Evolutionary conservation across 352 stramenopile genomes (phyloP).

Genomic region (Pythium brachiatum): DNA sequence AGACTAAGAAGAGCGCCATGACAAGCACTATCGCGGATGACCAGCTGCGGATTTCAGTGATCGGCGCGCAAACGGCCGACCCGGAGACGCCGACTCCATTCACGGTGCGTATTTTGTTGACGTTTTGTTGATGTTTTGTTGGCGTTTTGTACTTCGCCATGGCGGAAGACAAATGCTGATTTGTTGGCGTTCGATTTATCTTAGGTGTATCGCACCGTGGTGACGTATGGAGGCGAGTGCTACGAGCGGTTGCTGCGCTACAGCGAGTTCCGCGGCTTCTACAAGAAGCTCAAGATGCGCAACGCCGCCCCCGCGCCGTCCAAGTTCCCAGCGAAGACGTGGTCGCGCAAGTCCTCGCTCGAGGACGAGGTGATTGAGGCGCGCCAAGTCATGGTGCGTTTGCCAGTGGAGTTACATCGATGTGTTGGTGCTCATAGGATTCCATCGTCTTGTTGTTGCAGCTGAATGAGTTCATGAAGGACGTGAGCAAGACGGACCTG

Average conservation of each 20-base stretch:
- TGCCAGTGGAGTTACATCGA: neutral
- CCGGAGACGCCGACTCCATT: conserved; percentile 39
- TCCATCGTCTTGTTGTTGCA: conserved; percentile 10
- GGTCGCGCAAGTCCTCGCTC: conserved; percentile 52
- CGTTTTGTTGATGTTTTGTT: neutral
- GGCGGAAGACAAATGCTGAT: neutral
- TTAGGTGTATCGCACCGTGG: conserved; percentile 65
- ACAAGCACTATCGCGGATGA: neutral
- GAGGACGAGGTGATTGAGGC: conserved; percentile 58
- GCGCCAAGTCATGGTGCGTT: conserved; percentile 61
- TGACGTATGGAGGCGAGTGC: conserved; percentile 61
- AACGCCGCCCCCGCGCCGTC: conserved; percentile 16
- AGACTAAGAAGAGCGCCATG: neutral
- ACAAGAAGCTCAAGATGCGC: conserved; percentile 40
- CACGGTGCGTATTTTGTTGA: conserved; percentile 34
- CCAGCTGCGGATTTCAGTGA: conserved; percentile 60
- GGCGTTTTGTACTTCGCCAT: neutral
- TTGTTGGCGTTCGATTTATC: neutral
- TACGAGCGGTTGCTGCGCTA: conserved; percentile 72
- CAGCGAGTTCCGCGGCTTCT: conserved; percentile 56
- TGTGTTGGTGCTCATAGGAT: conserved; percentile 3
- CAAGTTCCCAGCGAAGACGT: conserved; percentile 51
- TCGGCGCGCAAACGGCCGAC: conserved; percentile 53
- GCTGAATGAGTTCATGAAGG: conserved; percentile 75
- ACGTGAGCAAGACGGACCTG: conserved; percentile 42